A percentile compares a stretch with the other conserved stretches of the same genome.
phyloP scores from a whole-genome alignment of 345 rosid genomes.

The Carallia pectinifolia region DNA sequence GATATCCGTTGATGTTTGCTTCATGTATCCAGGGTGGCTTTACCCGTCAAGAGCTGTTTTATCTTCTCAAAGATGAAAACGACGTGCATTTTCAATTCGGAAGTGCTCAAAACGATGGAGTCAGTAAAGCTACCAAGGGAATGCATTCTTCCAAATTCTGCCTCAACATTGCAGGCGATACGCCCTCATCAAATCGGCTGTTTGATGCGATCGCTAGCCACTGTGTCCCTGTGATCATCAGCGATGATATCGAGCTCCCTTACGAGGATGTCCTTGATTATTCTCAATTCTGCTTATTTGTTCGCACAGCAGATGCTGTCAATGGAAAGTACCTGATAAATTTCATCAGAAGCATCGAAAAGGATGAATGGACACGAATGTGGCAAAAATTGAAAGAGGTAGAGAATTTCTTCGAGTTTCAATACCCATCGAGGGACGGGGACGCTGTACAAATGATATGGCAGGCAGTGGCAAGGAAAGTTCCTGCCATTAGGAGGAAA shows the following conservation, averaged over 20 bases:
- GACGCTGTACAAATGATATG: conserved; percentile 94
- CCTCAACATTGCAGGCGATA: conserved; percentile 93
- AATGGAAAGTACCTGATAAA: conserved; percentile 62
- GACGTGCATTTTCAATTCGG: conserved; percentile 88
- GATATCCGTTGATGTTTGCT: not conserved
- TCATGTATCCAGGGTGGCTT: conserved; percentile 63
- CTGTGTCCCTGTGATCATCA: conserved; percentile 85
- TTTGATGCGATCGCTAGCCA: conserved; percentile 95
- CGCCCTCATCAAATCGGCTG: conserved; percentile 92
- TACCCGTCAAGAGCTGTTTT: conserved; percentile 71
- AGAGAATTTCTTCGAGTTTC: conserved; percentile 52
- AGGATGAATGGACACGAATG: conserved; percentile 78
- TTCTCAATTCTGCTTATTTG: conserved; percentile 79
- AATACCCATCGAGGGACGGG: conserved; percentile 55
- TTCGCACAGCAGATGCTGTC: conserved; percentile 73
- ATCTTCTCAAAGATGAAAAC: conserved; percentile 72
- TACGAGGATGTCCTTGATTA: conserved; percentile 86
- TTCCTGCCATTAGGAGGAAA: conserved; percentile 55
- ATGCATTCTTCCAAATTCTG: conserved; percentile 90
- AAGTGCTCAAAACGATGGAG: conserved; percentile 62
- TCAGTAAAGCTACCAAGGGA: conserved; percentile 62
- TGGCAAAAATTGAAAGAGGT: conserved; percentile 61
- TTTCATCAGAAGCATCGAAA: conserved; percentile 52
- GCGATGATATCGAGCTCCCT: conserved; percentile 92
- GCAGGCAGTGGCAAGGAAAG: conserved; percentile 81